Base-by-base conservation (phyloP, 2,329 filamentous ascomycete genomes). In the Talaromyces sp. region DNA sequence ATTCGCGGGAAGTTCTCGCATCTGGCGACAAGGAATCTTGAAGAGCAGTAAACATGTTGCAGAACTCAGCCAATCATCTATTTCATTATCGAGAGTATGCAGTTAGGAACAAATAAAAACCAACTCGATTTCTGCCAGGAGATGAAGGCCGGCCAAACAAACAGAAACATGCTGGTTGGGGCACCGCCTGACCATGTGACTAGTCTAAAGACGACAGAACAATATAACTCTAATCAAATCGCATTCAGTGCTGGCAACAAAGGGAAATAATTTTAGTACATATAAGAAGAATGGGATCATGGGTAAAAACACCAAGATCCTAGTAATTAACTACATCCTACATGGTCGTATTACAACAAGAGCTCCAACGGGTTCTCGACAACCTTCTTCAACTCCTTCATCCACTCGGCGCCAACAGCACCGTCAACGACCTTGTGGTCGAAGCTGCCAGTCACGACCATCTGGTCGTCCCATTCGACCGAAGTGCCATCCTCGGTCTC, bases 371-470 rank as follows among this genome's bases (percentile, higher is more conserved):
- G 95, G 85, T 96, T 97, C 87, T 99, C 95, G 63, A 99, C 82
- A 58, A 92, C 90, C 85, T 93, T 93, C 89, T 99, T 99, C 77
- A 99, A 82, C 82, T 96, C 95, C 78, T 86, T 87, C 79, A 99
- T 91, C 87, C 93, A 99, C 79, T 99, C 95, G 62, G 89, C 95
- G 73, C 95, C 96, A 61, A 98, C 90, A 46, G 93, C 95, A 65
- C 95, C 95, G 75, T 99, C 95, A 13, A 99, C 88, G 56, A 98
- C 93, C 86, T 96, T 96, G 87, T 99, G 95, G 83, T 99, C 95
- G 77, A 99, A 99, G 83, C 90, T 96, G 72, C 83, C 93, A 43
- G 93, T 98, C 62, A 99, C 88, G 64, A 90, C 86, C 72, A 99
- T 97, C 84, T 98, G 93, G 75, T 99, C 95, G 70, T 99, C 95